Conservation (phyloP, 2,329 filamentous ascomycete genomes). For the Raffaelea deltoideospora region DNA sequence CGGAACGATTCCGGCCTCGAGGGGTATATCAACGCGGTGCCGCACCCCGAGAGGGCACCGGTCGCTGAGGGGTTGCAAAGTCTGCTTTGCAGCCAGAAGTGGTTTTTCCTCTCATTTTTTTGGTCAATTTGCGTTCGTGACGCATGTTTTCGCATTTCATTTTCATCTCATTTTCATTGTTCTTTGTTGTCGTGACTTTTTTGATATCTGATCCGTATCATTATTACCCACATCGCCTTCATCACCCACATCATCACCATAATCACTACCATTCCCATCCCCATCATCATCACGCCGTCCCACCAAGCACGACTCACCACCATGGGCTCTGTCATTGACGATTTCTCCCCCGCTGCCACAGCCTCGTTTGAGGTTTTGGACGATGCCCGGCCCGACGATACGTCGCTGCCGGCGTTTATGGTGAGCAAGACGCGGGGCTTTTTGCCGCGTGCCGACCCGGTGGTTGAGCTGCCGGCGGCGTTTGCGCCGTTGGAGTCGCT, state of each 20-base stretch:
- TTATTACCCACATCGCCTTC: no score
- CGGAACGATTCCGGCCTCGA: constrained; percentile 34
- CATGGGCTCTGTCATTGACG: constrained; percentile 26
- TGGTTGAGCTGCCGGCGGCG: constrained; percentile 50
- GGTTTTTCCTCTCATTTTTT: background rate
- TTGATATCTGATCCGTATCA: background rate
- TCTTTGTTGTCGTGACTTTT: background rate
- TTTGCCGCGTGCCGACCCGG: constrained; percentile 50
- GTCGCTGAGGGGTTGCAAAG: background rate
- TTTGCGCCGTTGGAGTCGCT: constrained; percentile 61
- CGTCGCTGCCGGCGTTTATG: constrained; percentile 58
- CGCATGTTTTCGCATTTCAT: background rate
- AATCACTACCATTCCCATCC: constrained; percentile 1
- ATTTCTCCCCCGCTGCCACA: constrained; percentile 8
- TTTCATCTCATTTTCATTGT: background rate
- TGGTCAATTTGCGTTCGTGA: background rate
- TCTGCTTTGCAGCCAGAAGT: background rate
- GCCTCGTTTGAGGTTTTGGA: constrained; percentile 42
- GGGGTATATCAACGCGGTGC: constrained; percentile 24
- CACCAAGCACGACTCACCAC: no score
- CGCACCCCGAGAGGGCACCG: background rate
- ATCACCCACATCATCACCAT: no score
- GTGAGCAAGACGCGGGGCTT: constrained; percentile 63
- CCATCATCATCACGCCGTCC: no score
- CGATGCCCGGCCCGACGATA: constrained; percentile 47